phyloP scores from a whole-genome alignment of 768 basidiomycete species.

The Cystoderma amianthinum region DNA sequence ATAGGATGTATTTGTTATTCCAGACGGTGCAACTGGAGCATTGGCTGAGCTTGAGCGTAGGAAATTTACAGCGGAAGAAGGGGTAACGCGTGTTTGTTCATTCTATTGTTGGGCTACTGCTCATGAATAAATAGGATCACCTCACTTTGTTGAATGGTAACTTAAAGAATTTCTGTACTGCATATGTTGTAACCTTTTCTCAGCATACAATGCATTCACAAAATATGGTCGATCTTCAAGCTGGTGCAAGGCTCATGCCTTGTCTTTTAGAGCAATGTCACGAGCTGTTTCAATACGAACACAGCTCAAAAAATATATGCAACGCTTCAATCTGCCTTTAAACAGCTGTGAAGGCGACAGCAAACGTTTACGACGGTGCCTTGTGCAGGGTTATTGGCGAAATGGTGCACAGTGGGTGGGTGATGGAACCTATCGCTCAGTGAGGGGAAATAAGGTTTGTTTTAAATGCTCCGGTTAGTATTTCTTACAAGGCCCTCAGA shows the following conservation, averaged over 20 bases:
- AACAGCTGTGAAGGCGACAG: constrained; percentile 90
- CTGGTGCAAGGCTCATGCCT: constrained; percentile 90
- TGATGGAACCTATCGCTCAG: constrained; percentile 89
- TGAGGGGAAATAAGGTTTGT: constrained; percentile 73
- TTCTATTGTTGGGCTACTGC: background rate
- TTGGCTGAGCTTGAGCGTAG: constrained; percentile 87
- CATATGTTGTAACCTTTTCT: background rate
- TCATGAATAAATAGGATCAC: constrained; percentile 61
- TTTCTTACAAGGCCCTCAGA: constrained; percentile 45
- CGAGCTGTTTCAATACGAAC: constrained; percentile 89
- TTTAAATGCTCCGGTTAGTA: no score
- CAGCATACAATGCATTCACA: constrained; percentile 91
- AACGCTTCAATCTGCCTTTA: constrained; percentile 74
- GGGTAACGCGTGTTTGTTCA: constrained; percentile 43
- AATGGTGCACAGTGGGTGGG: constrained; percentile 89
- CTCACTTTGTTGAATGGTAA: constrained; percentile 88
- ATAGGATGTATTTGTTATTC: constrained; percentile 86
- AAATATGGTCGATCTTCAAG: constrained; percentile 76
- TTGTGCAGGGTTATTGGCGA: constrained; percentile 90
- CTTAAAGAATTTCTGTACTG: constrained; percentile 2
- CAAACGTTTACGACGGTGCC: constrained; percentile 74
- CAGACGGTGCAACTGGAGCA: constrained; percentile 80
- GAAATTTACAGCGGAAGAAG: constrained; percentile 98
- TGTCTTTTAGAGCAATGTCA: constrained; percentile 92
- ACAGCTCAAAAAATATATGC: constrained; percentile 95